Conservation (phyloP, 495 filamentous ascomycete genomes). For the Hypoxylon crocopeplum region DNA sequence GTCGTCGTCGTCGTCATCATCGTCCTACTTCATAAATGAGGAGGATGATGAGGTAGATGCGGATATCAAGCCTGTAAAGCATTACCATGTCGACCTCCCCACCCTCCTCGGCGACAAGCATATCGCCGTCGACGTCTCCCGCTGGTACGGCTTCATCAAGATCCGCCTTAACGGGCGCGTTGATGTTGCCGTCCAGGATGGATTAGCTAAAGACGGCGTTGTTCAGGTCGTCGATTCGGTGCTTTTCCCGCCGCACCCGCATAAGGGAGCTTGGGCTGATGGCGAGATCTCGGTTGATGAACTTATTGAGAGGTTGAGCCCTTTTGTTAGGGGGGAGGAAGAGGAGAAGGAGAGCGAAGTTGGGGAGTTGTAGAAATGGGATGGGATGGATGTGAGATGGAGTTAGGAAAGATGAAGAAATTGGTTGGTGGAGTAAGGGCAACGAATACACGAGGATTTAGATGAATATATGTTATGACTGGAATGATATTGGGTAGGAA, state of each 20-base stretch:
- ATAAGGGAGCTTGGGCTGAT: constrained; percentile 38
- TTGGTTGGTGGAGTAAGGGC: no score
- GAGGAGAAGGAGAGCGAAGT: constrained; percentile 7
- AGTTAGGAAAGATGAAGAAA: no score
- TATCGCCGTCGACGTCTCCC: constrained; percentile 70
- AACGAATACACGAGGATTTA: no score
- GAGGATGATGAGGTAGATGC: constrained; percentile 12
- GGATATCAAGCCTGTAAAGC: constrained; percentile 11
- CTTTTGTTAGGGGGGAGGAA: constrained; percentile 24
- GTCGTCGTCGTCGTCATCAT: not conserved
- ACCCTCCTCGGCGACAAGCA: constrained; percentile 67
- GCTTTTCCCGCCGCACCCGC: constrained; percentile 73
- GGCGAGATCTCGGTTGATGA: constrained; percentile 69
- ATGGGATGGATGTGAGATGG: no score
- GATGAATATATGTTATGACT: no score
- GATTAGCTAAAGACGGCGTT: constrained; percentile 73
- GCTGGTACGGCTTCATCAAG: constrained; percentile 64
- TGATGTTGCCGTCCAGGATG: constrained; percentile 67
- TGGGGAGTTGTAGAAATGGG: constrained; percentile 31
- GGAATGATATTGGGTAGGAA: no score
- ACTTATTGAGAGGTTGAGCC: constrained; percentile 61
- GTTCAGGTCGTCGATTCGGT: constrained; percentile 75
- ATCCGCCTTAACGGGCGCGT: constrained; percentile 76
- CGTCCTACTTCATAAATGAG: not conserved
- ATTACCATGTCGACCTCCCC: constrained; percentile 67